Conservation (phyloP, 176 grass and related monocot species). For the Oryza glumipatula region DNA sequence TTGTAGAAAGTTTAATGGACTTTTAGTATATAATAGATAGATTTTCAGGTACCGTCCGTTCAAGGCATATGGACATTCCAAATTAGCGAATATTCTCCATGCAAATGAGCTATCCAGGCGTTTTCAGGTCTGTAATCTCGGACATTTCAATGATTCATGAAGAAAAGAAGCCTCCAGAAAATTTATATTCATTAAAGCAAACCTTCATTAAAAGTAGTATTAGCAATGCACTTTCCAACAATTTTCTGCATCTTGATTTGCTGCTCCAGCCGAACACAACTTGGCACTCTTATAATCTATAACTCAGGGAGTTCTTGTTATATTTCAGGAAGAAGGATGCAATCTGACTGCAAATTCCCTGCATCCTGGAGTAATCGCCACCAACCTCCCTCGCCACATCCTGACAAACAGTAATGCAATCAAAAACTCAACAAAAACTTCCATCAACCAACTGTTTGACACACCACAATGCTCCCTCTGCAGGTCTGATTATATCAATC, state of each 20-base stretch:
- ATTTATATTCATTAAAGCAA: background rate
- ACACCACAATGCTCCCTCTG: background rate
- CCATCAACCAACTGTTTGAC: background rate
- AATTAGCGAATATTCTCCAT: conserved; percentile 86
- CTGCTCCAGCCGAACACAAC: background rate
- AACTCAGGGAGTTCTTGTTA: background rate
- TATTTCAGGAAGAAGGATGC: conserved; percentile 52
- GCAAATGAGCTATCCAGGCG: conserved; percentile 65
- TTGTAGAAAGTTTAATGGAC: no score
- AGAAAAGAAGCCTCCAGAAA: background rate
- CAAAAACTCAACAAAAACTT: background rate
- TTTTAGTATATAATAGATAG: no score
- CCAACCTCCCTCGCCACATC: conserved; percentile 42
- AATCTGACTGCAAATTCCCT: conserved; percentile 57
- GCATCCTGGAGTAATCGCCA: conserved; percentile 51
- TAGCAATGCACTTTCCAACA: background rate
- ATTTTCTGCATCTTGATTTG: background rate
- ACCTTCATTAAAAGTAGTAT: background rate
- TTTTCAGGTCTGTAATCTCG: conserved; percentile 50
- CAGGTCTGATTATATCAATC: conserved; percentile 17
- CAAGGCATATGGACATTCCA: conserved; percentile 60
- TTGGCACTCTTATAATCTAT: background rate
- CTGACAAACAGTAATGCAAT: conserved; percentile 31
- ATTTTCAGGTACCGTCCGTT: conserved; percentile 52
- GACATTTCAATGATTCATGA: background rate